A percentile compares a stretch with the other conserved stretches of the same genome.
phyloP scores from a whole-genome alignment of 1,284 basidiomycete species.

The Marasmius tenuissimus region DNA sequence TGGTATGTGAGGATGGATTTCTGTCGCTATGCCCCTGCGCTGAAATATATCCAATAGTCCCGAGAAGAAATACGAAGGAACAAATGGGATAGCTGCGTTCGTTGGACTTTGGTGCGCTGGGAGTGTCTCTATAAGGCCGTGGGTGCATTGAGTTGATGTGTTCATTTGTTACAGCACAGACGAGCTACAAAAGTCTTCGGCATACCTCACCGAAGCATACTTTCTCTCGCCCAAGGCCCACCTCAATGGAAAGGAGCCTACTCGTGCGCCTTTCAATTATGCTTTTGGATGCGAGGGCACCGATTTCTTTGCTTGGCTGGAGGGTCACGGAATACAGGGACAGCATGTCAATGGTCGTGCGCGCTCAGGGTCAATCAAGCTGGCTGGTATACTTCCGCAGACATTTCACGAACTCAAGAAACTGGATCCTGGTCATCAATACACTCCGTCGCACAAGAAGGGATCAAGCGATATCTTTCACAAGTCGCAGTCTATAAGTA shows the following conservation, averaged over 20 bases:
- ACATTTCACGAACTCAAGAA: no score
- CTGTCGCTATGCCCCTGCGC: background rate
- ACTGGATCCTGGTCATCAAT: background rate
- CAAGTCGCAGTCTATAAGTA: background rate
- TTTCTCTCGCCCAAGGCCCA: slow-evolving; percentile 27
- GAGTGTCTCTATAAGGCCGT: background rate
- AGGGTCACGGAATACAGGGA: slow-evolving; percentile 35
- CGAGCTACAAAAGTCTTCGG: slow-evolving; percentile 69
- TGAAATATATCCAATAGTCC: slow-evolving; percentile 34
- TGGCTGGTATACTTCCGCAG: background rate
- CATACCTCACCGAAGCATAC: slow-evolving; percentile 66
- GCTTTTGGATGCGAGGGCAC: slow-evolving; percentile 44
- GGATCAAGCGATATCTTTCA: background rate
- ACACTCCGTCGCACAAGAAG: background rate
- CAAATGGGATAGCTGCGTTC: slow-evolving; percentile 65
- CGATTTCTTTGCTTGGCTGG: slow-evolving; percentile 58
- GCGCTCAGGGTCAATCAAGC: slow-evolving; percentile 5
- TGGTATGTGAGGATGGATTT: slow-evolving; percentile 23
- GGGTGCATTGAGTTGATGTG: background rate
- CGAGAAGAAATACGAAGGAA: slow-evolving; percentile 58
- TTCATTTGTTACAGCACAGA: slow-evolving; percentile 51
- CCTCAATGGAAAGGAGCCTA: slow-evolving; percentile 32
- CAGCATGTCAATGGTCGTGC: slow-evolving; percentile 11
- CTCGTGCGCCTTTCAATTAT: slow-evolving; percentile 53
- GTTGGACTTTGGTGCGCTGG: slow-evolving; percentile 58